phyloP scores from a whole-genome alignment of 345 rosid species.

The Citrus reticulata region DNA sequence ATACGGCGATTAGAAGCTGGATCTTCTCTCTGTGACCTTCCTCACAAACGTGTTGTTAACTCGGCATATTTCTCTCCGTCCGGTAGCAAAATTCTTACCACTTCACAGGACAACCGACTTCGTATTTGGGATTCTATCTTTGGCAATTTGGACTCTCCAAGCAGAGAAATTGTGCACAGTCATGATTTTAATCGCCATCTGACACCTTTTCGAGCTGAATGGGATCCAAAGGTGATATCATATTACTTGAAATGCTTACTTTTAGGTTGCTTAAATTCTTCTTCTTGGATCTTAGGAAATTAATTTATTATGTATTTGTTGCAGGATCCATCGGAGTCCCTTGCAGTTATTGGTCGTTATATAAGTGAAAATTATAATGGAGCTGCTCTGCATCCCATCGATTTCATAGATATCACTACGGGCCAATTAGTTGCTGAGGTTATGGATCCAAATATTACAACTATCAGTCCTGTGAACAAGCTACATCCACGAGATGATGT shows the following conservation, averaged over 20 bases:
- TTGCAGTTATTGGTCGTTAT: conserved; percentile 85
- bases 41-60: conserved; percentile 88
- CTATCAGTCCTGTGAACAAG: conserved; percentile 93
- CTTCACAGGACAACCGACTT: conserved; percentile 89
- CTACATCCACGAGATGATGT: conserved; percentile 90
- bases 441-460: conserved; percentile 90
- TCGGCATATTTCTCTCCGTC: conserved; percentile 97
- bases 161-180: conserved; percentile 97
- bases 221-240: conserved; percentile 91
- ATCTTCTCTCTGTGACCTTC: conserved; percentile 54
- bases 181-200: conserved; percentile 93
- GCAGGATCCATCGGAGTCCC: conserved; percentile 90
- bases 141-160: conserved; percentile 74
- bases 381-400: conserved; percentile 89
- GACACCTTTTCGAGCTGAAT: conserved; percentile 94
- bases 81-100: conserved; percentile 83
- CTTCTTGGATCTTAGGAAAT: not conserved
- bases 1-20: conserved; percentile 68
- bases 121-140: conserved; percentile 91
- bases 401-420: conserved; percentile 76
- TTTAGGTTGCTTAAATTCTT: not conserved
- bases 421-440: conserved; percentile 93
- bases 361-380: conserved; percentile 91
- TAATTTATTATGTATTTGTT: not conserved
- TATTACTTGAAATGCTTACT: not conserved